Percentiles rank a stretch among this genome's conserved stretches.
phyloP scores from a whole-genome alignment of 2,329 filamentous ascomycete species.

The Aspergillus quadrilineatus region DNA sequence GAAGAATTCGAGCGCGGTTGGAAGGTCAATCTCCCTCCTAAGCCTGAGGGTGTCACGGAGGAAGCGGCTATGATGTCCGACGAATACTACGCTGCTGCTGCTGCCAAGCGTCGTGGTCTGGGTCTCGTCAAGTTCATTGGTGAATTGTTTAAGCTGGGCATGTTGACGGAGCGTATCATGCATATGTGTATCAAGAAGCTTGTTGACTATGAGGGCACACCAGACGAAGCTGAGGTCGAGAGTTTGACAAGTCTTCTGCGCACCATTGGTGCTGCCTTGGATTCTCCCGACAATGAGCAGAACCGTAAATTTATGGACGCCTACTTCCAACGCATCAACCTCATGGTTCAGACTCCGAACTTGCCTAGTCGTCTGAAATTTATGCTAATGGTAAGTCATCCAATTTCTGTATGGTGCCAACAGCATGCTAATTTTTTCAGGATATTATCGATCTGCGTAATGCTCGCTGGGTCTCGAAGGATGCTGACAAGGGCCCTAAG shows the following conservation, averaged over 20 bases:
- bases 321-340: conserved; percentile 87
- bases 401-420: neutral
- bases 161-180: conserved; percentile 99
- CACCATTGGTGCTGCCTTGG: conserved; percentile 86
- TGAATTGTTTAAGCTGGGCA: conserved; percentile 96
- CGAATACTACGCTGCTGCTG: conserved; percentile 91
- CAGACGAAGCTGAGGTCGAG: conserved; percentile 95
- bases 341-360: conserved; percentile 74
- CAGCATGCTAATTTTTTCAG: conserved; percentile 27
- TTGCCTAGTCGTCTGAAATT: conserved; percentile 87
- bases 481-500: conserved; percentile 91
- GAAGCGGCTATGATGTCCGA: conserved; percentile 87
- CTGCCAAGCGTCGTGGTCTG: conserved; percentile 92
- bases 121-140: conserved; percentile 99
- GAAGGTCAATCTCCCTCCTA: conserved; percentile 80
- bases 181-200: conserved; percentile 98
- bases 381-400: conserved; percentile 72
- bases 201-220: conserved; percentile 88
- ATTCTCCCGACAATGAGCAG: conserved; percentile 76
- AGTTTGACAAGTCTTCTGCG: conserved; percentile 88
- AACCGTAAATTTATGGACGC: conserved; percentile 72
- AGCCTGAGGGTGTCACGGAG: conserved; percentile 68
- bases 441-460: conserved; percentile 84
- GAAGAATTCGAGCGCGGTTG: conserved; percentile 98
- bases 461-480: conserved; percentile 79